Conservation (phyloP, 1,284 basidiomycete species). For the Veloporphyrellus conicus region DNA sequence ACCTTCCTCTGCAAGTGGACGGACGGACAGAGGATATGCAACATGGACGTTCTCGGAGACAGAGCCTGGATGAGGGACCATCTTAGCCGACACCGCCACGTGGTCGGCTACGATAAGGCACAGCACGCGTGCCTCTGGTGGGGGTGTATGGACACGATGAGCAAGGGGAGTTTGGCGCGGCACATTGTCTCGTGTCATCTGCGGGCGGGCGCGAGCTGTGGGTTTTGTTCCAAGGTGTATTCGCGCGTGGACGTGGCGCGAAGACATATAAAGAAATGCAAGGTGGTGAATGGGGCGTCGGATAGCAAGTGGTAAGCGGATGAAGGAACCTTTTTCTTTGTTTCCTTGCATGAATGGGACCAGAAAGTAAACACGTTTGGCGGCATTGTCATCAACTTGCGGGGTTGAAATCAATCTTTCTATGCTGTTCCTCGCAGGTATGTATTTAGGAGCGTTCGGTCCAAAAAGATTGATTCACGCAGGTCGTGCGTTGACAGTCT, state of each 20-base stretch:
- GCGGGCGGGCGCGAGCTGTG: slow-evolving; percentile 20
- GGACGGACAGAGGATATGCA: slow-evolving; percentile 20
- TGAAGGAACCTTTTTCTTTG: neutral
- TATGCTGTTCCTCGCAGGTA: too few species aligned
- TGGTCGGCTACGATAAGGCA: slow-evolving; percentile 21
- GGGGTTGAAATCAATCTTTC: neutral
- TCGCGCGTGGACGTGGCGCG: slow-evolving; percentile 29
- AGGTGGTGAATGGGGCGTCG: slow-evolving; percentile 17
- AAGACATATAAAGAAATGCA: slow-evolving; percentile 29
- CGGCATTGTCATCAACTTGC: neutral
- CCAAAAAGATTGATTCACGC: too few species aligned
- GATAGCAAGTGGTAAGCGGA: slow-evolving; percentile 3
- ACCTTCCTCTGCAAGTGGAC: slow-evolving; percentile 25
- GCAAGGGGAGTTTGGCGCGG: slow-evolving; percentile 28
- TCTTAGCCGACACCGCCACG: slow-evolving; percentile 17
- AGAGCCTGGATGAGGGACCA: slow-evolving; percentile 27
- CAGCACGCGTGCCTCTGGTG: slow-evolving; percentile 20
- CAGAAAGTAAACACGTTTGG: neutral
- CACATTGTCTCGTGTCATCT: slow-evolving; percentile 28
- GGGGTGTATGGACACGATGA: slow-evolving; percentile 25
- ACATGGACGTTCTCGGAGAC: slow-evolving; percentile 21
- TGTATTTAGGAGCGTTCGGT: too few species aligned
- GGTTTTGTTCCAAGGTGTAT: slow-evolving; percentile 25
- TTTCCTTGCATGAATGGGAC: neutral
- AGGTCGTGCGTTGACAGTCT: slow-evolving; percentile 13